These are phyloP conservation scores for Leonotis leonurus DNA, from an alignment of 257 asterid species.

Conservation along the genomic window DNA sequence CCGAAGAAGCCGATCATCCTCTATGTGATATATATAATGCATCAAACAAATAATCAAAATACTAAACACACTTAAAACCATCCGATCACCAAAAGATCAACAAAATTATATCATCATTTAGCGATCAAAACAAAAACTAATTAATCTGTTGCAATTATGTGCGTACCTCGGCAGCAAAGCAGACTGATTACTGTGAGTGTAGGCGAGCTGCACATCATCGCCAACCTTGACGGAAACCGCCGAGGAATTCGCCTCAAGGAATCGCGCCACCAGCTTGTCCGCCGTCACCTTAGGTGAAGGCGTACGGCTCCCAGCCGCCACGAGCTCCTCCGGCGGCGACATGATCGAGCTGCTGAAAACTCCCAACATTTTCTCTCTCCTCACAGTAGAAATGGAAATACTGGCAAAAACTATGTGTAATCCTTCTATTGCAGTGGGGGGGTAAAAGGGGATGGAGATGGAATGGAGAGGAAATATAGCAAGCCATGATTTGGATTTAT, in stretches of 20 bases:
- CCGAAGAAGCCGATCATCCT: neutral
- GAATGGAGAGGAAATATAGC: conserved; percentile 18
- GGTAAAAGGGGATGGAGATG: conserved; percentile 14
- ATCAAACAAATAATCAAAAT: conserved; percentile 1
- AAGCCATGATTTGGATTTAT: conserved; percentile 33
- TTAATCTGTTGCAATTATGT: neutral
- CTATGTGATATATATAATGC: neutral
- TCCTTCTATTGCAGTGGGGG: neutral
- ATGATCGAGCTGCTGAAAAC: conserved; percentile 76
- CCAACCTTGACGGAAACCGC: conserved; percentile 76
- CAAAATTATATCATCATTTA: conserved; percentile 2
- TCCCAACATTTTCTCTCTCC: conserved; percentile 60
- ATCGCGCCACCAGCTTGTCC: conserved; percentile 71
- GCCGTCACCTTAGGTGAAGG: conserved; percentile 94
- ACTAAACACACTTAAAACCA: neutral
- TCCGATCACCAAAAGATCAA: conserved; percentile 6
- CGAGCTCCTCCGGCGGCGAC: conserved; percentile 97
- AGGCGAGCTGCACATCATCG: conserved; percentile 74
- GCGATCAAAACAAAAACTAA: neutral
- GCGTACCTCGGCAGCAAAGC: conserved; percentile 66
- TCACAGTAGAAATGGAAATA: neutral
- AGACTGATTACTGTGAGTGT: conserved; percentile 67
- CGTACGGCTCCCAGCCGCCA: conserved; percentile 93
- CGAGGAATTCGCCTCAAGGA: conserved; percentile 57
- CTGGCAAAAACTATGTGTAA: neutral